phyloP scores from a whole-genome alignment of 495 filamentous ascomycete species.

The Aspergillus saccharolyticus region DNA sequence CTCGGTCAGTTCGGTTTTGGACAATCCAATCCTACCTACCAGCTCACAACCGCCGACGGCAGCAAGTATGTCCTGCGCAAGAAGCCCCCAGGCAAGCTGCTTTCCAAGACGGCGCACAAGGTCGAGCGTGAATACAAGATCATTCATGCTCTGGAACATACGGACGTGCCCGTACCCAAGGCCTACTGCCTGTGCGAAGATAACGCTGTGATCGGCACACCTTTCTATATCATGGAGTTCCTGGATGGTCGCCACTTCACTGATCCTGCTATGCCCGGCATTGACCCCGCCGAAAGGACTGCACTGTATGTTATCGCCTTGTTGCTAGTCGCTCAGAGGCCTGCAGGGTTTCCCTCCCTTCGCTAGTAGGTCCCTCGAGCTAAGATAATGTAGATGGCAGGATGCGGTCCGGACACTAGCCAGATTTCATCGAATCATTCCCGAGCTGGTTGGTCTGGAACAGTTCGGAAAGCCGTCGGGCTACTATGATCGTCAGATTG shows the following conservation, averaged over 20 bases:
- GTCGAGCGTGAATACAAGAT: conserved; percentile 94
- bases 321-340: not conserved
- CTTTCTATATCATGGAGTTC: conserved; percentile 97
- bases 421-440: conserved; percentile 72
- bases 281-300: conserved; percentile 61
- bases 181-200: conserved; percentile 86
- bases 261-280: conserved; percentile 75
- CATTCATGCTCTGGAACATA: conserved; percentile 72
- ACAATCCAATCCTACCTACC: conserved; percentile 96
- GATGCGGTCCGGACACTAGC: conserved; percentile 80
- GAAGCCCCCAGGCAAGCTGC: conserved; percentile 87
- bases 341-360: not conserved
- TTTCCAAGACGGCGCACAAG: conserved; percentile 89
- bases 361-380: not conserved
- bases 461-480: conserved; percentile 66
- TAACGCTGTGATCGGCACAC: conserved; percentile 68
- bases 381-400: conserved; percentile 57
- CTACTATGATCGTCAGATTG: conserved; percentile 85
- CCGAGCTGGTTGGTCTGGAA: conserved; percentile 59
- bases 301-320: conserved; percentile 50
- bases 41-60: conserved; percentile 64
- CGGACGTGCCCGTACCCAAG: conserved; percentile 81
- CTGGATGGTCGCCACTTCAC: conserved; percentile 88
- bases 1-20: conserved; percentile 79
- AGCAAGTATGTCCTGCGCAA: conserved; percentile 81